These are phyloP conservation scores for Globisporangium cederbergense DNA, from an alignment of 352 stramenopile species.

Conservation along the genomic window DNA sequence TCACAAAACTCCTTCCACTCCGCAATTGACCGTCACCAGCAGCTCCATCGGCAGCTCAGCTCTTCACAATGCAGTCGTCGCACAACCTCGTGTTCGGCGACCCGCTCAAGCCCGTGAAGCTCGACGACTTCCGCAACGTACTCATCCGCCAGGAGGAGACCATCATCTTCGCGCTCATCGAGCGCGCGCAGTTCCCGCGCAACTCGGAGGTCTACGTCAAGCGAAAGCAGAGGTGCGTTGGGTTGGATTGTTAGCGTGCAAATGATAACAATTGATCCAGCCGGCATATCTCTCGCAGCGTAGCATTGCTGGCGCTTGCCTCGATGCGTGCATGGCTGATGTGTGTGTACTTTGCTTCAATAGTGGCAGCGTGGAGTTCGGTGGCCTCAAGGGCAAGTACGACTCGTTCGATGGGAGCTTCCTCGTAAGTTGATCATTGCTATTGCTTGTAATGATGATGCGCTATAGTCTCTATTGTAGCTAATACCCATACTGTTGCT, in stretches of 20 bases:
- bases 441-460: background rate
- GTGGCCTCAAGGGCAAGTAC: slow-evolving; percentile 83
- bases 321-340: background rate
- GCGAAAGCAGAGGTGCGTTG: slow-evolving; percentile 64
- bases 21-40: slow-evolving; percentile 2
- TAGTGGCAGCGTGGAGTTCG: slow-evolving; percentile 70
- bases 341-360: background rate
- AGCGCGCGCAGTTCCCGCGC: slow-evolving; percentile 95
- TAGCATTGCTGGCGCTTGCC: background rate
- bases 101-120: slow-evolving; percentile 65
- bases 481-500: background rate
- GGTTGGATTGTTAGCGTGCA: background rate
- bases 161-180: slow-evolving; percentile 99
- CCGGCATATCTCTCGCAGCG: background rate
- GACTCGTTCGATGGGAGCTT: slow-evolving; percentile 81
- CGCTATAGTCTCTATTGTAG: background rate
- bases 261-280: background rate
- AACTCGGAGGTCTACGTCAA: slow-evolving; percentile 95
- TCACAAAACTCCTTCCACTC: background rate
- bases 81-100: slow-evolving; percentile 66
- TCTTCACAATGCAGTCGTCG: slow-evolving; percentile 45
- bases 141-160: slow-evolving; percentile 96
- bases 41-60: background rate
- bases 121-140: slow-evolving; percentile 87
- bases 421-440: slow-evolving; percentile 27